These are phyloP conservation scores for Penicillium cataractarum DNA, from an alignment of 495 filamentous ascomycete genomes.

Conservation along the genomic window DNA sequence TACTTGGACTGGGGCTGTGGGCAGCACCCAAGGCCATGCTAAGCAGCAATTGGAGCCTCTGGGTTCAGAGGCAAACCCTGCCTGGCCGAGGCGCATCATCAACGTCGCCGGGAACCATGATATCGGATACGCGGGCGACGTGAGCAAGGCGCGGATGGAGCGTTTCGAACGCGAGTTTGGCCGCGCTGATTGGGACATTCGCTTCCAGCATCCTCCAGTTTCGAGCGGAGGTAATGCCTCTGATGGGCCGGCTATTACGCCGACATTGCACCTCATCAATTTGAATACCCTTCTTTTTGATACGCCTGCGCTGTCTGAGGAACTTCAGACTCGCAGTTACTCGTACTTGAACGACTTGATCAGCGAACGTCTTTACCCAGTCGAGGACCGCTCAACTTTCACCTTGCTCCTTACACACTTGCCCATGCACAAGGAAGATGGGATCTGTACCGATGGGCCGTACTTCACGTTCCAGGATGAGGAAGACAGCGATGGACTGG, in stretches of 20 bases:
- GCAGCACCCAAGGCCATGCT: constrained; percentile 38
- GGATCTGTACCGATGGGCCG: constrained; percentile 82
- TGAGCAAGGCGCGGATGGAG: constrained; percentile 67
- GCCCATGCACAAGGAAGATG: constrained; percentile 80
- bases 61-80: constrained; percentile 50
- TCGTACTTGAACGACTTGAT: constrained; percentile 75
- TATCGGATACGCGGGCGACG: constrained; percentile 91
- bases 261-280: constrained; percentile 73
- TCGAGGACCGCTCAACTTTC: constrained; percentile 66
- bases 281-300: constrained; percentile 94
- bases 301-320: constrained; percentile 66
- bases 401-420: constrained; percentile 91
- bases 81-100: constrained; percentile 78
- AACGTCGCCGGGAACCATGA: constrained; percentile 95
- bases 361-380: constrained; percentile 60
- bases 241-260: constrained; percentile 31
- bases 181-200: constrained; percentile 81
- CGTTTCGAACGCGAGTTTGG: constrained; percentile 86
- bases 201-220: constrained; percentile 57
- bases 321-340: constrained; percentile 74
- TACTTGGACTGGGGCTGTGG: constrained; percentile 34
- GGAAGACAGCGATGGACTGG: constrained; percentile 43
- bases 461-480: constrained; percentile 71
- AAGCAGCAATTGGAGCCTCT: constrained; percentile 48
- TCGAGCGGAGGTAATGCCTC: constrained; percentile 28